These are phyloP conservation scores for Fusarium bactridioides DNA, from an alignment of 2,329 filamentous ascomycete species.

Conservation along the genomic window DNA sequence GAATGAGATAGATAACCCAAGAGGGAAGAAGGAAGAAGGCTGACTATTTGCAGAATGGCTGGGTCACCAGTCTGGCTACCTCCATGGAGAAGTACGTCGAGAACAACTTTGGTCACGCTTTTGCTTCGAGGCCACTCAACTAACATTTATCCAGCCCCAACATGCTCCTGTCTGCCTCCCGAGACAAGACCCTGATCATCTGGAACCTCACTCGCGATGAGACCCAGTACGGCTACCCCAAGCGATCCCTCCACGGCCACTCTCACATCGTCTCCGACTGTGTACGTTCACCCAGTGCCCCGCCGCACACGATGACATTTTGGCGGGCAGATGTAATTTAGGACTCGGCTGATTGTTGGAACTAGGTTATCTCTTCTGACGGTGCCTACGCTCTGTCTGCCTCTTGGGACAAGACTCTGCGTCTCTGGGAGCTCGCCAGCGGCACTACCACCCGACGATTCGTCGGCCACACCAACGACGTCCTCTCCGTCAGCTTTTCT, in stretches of 20 bases:
- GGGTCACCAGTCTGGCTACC: constrained; percentile 98
- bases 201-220: constrained; percentile 99
- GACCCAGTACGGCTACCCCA: constrained; percentile 97
- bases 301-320: constrained; percentile 6
- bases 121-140: constrained; percentile 14
- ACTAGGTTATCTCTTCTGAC: constrained; percentile 97
- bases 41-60: constrained; percentile 74
- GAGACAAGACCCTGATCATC: constrained; percentile 99
- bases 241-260: constrained; percentile 98
- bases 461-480: constrained; percentile 99
- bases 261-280: constrained; percentile 99
- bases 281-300: constrained; percentile 68
- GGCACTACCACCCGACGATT: constrained; percentile 98
- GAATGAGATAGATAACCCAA: constrained; percentile 6
- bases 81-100: constrained; percentile 93
- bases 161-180: constrained; percentile 97
- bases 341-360: constrained; percentile 38
- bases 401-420: constrained; percentile 99
- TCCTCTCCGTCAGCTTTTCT: constrained; percentile 99
- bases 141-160: constrained; percentile 73
- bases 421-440: constrained; percentile 98
- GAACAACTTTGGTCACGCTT: background rate
- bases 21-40: constrained; percentile 28
- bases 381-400: constrained; percentile 98
- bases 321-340: constrained; percentile 18